Evolutionary conservation across 1,139 yeast genomes (phyloP).

Genomic region (Saccharomyces pastorianus): DNA sequence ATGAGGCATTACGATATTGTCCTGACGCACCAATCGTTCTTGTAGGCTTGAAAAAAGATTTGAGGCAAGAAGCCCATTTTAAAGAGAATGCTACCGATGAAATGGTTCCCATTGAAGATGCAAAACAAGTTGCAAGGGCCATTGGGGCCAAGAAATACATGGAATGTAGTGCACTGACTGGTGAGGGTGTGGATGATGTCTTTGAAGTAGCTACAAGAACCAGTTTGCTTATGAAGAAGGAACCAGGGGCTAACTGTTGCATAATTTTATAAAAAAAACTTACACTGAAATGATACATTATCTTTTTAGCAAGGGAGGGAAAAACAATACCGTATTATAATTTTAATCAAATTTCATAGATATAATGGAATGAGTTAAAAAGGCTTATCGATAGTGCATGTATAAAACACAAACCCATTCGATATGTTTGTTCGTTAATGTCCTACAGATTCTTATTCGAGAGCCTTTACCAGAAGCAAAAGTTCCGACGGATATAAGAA

Average conservation of each 20-base stretch:
- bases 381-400: background rate
- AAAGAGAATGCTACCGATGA: constrained; percentile 26
- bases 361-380: background rate
- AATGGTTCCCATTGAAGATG: constrained; percentile 49
- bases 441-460: background rate
- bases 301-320: background rate
- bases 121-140: constrained; percentile 50
- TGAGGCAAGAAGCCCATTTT: constrained; percentile 35
- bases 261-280: constrained; percentile 22
- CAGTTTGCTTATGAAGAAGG: constrained; percentile 44
- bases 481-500: background rate
- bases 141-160: constrained; percentile 64
- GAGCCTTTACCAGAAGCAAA: background rate
- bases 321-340: background rate
- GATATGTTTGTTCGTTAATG: background rate
- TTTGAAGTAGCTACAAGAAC: constrained; percentile 70
- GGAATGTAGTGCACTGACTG: constrained; percentile 71
- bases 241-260: constrained; percentile 40
- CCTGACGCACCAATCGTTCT: constrained; percentile 58
- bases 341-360: background rate
- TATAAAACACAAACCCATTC: background rate
- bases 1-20: constrained; percentile 59
- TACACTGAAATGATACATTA: background rate
- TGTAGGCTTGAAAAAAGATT: constrained; percentile 65
- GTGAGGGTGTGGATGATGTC: constrained; percentile 76